phyloP scores from a whole-genome alignment of 768 basidiomycete genomes.

The Pulveroboletus sp. region DNA sequence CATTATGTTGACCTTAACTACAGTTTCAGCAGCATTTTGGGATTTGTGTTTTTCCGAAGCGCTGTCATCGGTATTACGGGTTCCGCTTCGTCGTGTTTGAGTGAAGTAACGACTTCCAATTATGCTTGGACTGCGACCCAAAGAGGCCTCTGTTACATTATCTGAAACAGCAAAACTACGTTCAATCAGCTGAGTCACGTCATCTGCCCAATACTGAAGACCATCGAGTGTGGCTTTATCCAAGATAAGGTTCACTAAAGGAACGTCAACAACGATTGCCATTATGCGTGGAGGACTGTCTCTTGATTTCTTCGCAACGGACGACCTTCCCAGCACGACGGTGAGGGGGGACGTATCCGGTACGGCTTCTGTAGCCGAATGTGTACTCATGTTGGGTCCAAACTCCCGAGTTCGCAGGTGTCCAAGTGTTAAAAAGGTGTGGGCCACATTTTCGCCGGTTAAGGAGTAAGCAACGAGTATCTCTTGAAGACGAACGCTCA shows the following conservation, averaged over 20 bases:
- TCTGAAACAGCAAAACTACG: slow-evolving; percentile 28
- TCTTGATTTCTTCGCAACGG: neutral
- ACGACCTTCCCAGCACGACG: slow-evolving; percentile 17
- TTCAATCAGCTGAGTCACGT: slow-evolving; percentile 69
- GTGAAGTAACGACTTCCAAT: slow-evolving; percentile 80
- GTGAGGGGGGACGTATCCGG: slow-evolving; percentile 18
- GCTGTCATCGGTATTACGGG: slow-evolving; percentile 42
- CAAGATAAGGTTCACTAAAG: slow-evolving; percentile 58
- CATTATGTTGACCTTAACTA: slow-evolving; percentile 46
- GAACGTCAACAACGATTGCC: slow-evolving; percentile 40
- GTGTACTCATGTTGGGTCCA: slow-evolving; percentile 15
- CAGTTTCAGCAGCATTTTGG: slow-evolving; percentile 36
- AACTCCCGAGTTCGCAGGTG: slow-evolving; percentile 29
- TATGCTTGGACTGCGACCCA: slow-evolving; percentile 56
- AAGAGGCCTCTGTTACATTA: slow-evolving; percentile 27
- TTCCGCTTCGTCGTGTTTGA: slow-evolving; percentile 35
- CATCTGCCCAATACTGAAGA: slow-evolving; percentile 87
- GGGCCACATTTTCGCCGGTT: slow-evolving; percentile 38
- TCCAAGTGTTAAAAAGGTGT: slow-evolving; percentile 49
- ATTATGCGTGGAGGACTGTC: slow-evolving; percentile 6
- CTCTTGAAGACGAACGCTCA: slow-evolving; percentile 42
- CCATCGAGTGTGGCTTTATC: slow-evolving; percentile 68
- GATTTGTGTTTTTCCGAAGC: slow-evolving; percentile 23
- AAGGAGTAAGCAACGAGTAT: slow-evolving; percentile 49
- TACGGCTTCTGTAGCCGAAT: slow-evolving; percentile 24